Evolutionary conservation across 2,329 filamentous ascomycete genomes (phyloP).

Genomic region (Sphaerostilbella broomeana): DNA sequence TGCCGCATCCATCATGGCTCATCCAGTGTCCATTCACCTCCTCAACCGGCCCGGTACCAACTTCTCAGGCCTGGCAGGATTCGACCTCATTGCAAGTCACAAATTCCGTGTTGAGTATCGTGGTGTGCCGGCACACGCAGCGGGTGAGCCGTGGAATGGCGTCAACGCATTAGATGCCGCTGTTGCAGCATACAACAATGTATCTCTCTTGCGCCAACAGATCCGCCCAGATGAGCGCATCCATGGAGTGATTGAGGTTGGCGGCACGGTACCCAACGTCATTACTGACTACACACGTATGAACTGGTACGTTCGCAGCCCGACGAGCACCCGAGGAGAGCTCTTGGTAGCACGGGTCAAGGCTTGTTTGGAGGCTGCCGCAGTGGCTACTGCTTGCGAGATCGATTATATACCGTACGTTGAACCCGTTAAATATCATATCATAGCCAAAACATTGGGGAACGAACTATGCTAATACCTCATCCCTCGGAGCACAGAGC

Average conservation of each 20-base stretch:
- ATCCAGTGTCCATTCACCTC: constrained; percentile 15
- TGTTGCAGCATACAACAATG: constrained; percentile 28
- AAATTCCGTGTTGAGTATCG: constrained; percentile 28
- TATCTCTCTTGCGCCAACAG: constrained; percentile 33
- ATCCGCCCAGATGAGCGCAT: constrained; percentile 31
- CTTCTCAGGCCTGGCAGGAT: constrained; percentile 20
- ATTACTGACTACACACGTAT: constrained; percentile 33
- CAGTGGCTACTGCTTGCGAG: constrained; percentile 29
- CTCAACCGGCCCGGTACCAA: background rate
- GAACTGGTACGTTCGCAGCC: constrained; percentile 34
- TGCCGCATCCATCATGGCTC: constrained; percentile 26
- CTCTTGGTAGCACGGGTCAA: constrained; percentile 26
- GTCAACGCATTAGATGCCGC: constrained; percentile 34
- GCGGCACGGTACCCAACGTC: constrained; percentile 33
- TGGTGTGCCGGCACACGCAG: constrained; percentile 31
- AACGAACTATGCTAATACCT: no score
- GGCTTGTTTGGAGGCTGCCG: constrained; percentile 31
- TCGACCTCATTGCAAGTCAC: constrained; percentile 27
- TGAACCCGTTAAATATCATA: background rate
- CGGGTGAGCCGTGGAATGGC: constrained; percentile 31
- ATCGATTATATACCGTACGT: constrained; percentile 30
- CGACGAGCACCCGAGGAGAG: constrained; percentile 25
- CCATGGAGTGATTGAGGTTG: constrained; percentile 31
- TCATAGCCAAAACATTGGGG: no score
- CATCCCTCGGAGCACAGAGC: no score